Percentiles rank a stretch among this genome's conserved stretches.
phyloP scores from a whole-genome alignment of 139 green algal genomes.

The Chlorella sp. region DNA sequence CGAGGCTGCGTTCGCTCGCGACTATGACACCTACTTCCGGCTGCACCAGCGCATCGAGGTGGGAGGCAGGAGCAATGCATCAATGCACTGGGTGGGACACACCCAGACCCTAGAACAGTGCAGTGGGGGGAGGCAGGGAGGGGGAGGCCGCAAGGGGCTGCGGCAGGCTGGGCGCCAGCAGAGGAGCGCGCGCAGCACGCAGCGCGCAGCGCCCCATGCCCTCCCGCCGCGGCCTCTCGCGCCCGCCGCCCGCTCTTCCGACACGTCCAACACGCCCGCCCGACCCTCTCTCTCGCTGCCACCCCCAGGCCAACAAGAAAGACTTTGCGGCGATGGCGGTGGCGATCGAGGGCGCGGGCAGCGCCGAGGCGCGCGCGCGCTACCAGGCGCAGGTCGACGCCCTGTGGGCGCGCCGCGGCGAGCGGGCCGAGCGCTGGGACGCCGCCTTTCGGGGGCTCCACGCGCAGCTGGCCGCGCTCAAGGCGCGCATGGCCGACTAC shows the following conservation, averaged over 20 bases:
- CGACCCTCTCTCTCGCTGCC: no score
- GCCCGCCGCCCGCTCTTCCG: no score
- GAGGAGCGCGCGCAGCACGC: no score
- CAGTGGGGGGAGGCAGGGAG: no score
- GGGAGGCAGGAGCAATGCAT: no score
- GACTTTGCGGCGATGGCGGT: conserved; percentile 31
- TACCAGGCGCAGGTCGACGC: conserved; percentile 2
- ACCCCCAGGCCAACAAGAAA: conserved; percentile 31
- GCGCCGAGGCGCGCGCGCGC: not conserved
- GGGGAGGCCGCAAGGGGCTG: no score
- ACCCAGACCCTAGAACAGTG: no score
- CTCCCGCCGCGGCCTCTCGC: no score
- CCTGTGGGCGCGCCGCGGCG: conserved; percentile 7
- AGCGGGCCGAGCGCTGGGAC: conserved; percentile 34
- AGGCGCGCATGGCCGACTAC: conserved; percentile 30
- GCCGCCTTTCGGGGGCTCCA: conserved; percentile 33
- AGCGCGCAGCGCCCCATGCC: no score
- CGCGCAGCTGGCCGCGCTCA: conserved; percentile 27
- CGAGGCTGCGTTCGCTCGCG: conserved; percentile 15
- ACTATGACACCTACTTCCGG: conserved; percentile 32
- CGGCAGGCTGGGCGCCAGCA: no score
- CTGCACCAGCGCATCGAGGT: conserved; percentile 37
- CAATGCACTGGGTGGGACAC: no score
- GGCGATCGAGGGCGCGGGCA: not conserved
- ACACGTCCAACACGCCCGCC: no score